Base-by-base conservation (phyloP, 306 rosid genomes). In the Astragalus glycyphyllos region DNA sequence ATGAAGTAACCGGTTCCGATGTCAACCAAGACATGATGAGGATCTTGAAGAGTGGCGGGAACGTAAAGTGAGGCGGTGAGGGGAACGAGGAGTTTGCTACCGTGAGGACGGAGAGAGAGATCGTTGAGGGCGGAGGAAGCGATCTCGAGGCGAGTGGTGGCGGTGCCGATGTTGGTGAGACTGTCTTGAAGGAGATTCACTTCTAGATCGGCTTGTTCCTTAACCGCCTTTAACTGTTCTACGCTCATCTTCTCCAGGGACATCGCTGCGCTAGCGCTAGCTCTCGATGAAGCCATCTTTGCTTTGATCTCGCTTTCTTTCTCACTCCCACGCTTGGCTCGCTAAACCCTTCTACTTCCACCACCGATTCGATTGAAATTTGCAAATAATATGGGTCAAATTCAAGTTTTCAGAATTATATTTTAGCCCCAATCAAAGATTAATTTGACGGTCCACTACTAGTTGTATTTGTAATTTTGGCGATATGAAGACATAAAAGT, bases 1-100 rank as follows among this genome's bases (percentile, higher is more conserved):
- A 94, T 81, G 87, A 94, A 94, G 79, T 91, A 94, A 7, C 99
- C 97, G 15, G 99, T 94, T 51, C 97, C 99, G 14, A 94, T 94
- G 80, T 94, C 97, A 49, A 91, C 87, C 57, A 91, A 60, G 63
- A 94, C 96, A 42, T 83, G 82, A 11, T 83, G 71, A 8, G 91
- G 69, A 32, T 91, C 88, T 45, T 89, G 84, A 45, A 94, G 99
- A 20, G 91, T 82, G 38, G 92, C 99, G 53, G 96, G 84, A 23
- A 94, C 99, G 74, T 94, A 91, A 7, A 94, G 97, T 2, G 99
- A 94, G 5, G 99, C 97, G 20, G 97, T 91, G 51, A 94, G 96
- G 11, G 99, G 99, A 44, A 91, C 97, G 63, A 94, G 80, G 81
- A 89, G 87, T 63, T 82, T 86, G 84, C 83, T 80, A 37, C 89